Conservation (phyloP, 495 filamentous ascomycete genomes). For the Amphirosellinia nigrospora region DNA sequence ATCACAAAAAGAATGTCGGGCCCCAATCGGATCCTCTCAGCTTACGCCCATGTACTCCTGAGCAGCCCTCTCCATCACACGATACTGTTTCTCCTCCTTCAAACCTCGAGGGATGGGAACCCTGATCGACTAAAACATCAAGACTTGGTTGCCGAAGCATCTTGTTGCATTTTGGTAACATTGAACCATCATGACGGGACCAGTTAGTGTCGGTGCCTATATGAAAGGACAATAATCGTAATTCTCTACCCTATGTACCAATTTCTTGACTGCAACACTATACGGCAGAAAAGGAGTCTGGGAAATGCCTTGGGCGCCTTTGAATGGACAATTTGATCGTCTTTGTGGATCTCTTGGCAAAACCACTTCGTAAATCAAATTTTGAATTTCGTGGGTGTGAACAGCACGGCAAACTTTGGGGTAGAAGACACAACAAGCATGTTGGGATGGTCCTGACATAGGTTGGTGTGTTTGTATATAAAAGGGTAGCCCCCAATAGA, state of each 20-base stretch:
- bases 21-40: background rate
- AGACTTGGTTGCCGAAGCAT: background rate
- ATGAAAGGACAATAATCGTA: background rate
- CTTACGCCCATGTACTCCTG: conserved; percentile 32
- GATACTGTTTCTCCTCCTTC: conserved; percentile 52
- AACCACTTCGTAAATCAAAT: background rate
- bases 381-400: background rate
- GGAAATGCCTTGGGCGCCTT: background rate
- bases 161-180: background rate
- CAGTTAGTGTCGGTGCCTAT: background rate
- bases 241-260: background rate
- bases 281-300: background rate
- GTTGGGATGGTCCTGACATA: background rate
- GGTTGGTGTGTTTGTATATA: conserved; percentile 6
- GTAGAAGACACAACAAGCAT: background rate
- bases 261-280: conserved; percentile 1
- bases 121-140: conserved; percentile 44
- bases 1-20: conserved; percentile 19
- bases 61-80: conserved; percentile 23
- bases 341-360: background rate
- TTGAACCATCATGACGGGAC: background rate
- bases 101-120: conserved; percentile 48
- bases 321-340: background rate
- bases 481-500: background rate
- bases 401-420: background rate